phyloP scores from a whole-genome alignment of 495 filamentous ascomycete genomes.

The Xylaria sp. region DNA sequence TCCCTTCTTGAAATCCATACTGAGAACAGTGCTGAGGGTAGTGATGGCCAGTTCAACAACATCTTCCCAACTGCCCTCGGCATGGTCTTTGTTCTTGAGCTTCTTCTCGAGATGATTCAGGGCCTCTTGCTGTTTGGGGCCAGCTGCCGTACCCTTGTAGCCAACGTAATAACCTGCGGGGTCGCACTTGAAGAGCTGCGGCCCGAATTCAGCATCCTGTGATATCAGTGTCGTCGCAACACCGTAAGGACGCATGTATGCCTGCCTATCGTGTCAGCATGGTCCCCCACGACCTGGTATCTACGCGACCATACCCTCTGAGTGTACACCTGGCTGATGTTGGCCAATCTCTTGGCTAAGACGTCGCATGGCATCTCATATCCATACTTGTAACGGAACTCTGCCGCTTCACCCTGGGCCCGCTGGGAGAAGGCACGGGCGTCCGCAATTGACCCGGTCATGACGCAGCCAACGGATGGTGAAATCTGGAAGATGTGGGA shows the following conservation, averaged over 20 bases:
- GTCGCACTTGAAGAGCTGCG: slow-evolving; percentile 98
- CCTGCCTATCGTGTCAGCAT: slow-evolving; percentile 59
- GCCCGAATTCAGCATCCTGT: slow-evolving; percentile 87
- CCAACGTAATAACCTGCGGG: slow-evolving; percentile 97
- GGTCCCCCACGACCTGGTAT: background rate
- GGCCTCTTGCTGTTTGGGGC: slow-evolving; percentile 97
- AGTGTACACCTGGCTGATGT: slow-evolving; percentile 99
- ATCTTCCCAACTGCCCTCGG: slow-evolving; percentile 93
- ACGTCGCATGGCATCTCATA: slow-evolving; percentile 99
- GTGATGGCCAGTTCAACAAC: slow-evolving; percentile 96
- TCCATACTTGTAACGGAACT: slow-evolving; percentile 97
- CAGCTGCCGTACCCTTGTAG: slow-evolving; percentile 96
- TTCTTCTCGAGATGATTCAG: slow-evolving; percentile 98
- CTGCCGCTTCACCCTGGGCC: slow-evolving; percentile 92
- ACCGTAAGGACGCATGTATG: slow-evolving; percentile 97
- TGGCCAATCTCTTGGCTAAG: slow-evolving; percentile 93
- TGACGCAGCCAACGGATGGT: slow-evolving; percentile 94
- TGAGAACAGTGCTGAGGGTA: slow-evolving; percentile 91
- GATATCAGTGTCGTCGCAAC: slow-evolving; percentile 95
- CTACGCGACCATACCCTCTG: slow-evolving; percentile 74
- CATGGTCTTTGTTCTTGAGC: slow-evolving; percentile 98
- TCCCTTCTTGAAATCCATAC: slow-evolving; percentile 99
- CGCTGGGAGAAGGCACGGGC: slow-evolving; percentile 89
- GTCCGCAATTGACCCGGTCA: slow-evolving; percentile 98
- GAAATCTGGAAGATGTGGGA: slow-evolving; percentile 97